Conservation (phyloP, 2,329 filamentous ascomycete genomes). For the Bipolaris zeicola region DNA sequence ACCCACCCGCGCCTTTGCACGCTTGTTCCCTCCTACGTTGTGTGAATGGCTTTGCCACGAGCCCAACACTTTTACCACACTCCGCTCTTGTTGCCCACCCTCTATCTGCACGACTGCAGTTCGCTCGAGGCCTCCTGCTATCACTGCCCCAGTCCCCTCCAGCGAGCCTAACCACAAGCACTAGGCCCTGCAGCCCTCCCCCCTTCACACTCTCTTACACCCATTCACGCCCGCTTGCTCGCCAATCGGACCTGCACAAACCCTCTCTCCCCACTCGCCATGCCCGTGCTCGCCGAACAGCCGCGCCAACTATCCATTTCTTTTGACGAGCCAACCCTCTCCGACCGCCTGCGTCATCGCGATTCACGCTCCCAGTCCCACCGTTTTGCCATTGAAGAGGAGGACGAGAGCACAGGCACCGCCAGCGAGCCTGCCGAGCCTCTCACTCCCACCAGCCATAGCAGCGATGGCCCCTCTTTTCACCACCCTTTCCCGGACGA, state of each 20-base stretch:
- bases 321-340: slow-evolving; percentile 28
- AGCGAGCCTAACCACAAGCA: slow-evolving; percentile 38
- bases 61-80: slow-evolving; percentile 23
- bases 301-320: slow-evolving; percentile 26
- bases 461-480: slow-evolving; percentile 38
- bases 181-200: slow-evolving; percentile 10
- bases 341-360: slow-evolving; percentile 30
- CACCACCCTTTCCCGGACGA: slow-evolving; percentile 40
- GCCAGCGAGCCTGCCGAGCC: slow-evolving; percentile 49
- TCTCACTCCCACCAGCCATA: slow-evolving; percentile 46
- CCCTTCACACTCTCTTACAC: slow-evolving; percentile 10
- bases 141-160: slow-evolving; percentile 43
- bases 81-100: slow-evolving; percentile 27
- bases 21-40: slow-evolving; percentile 7
- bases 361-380: slow-evolving; percentile 37
- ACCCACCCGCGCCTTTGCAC: neutral
- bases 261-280: slow-evolving; percentile 16
- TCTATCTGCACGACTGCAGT: slow-evolving; percentile 24
- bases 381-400: slow-evolving; percentile 44
- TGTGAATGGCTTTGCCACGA: slow-evolving; percentile 45
- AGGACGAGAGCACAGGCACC: slow-evolving; percentile 48
- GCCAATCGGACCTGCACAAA: slow-evolving; percentile 18
- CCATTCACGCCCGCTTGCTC: slow-evolving; percentile 1
- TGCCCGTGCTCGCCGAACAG: slow-evolving; percentile 30
- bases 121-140: slow-evolving; percentile 36